These are phyloP conservation scores for Cystobasidium ongulense DNA, from an alignment of 768 basidiomycete species.

Conservation along the genomic window DNA sequence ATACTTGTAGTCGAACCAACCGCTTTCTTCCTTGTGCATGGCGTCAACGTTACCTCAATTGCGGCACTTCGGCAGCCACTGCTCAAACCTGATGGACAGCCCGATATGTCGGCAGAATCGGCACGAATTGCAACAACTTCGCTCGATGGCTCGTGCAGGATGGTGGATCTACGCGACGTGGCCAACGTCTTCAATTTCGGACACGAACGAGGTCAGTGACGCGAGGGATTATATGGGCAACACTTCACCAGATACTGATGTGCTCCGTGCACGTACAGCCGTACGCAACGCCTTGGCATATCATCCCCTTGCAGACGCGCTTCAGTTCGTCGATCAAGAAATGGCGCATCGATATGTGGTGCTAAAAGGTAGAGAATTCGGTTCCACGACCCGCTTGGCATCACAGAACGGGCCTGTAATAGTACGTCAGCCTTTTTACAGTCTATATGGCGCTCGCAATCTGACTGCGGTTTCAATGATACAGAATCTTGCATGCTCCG, in stretches of 20 bases:
- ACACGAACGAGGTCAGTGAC: slow-evolving; percentile 36
- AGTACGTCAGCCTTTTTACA: slow-evolving; percentile 52
- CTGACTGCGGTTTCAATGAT: background rate
- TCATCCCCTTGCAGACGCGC: slow-evolving; percentile 61
- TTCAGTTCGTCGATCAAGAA: slow-evolving; percentile 73
- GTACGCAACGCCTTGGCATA: slow-evolving; percentile 67
- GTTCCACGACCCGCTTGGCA: slow-evolving; percentile 59
- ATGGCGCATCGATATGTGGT: slow-evolving; percentile 69
- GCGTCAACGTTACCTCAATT: slow-evolving; percentile 68
- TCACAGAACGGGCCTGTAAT: slow-evolving; percentile 73
- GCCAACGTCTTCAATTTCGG: background rate
- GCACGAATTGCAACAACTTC: slow-evolving; percentile 67
- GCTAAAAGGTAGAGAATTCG: slow-evolving; percentile 66
- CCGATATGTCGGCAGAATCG: slow-evolving; percentile 55
- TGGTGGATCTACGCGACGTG: slow-evolving; percentile 67
- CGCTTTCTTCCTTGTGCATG: slow-evolving; percentile 65
- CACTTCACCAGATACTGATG: background rate
- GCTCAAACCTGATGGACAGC: slow-evolving; percentile 34
- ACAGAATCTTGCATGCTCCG: slow-evolving; percentile 65
- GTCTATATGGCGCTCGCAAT: background rate
- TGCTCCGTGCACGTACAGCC: too few relatives aligned
- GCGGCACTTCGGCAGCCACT: slow-evolving; percentile 67
- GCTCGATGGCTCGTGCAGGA: slow-evolving; percentile 66
- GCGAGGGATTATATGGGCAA: background rate
- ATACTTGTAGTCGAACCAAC: slow-evolving; percentile 51